A percentile compares a stretch with the other conserved stretches of the same genome.
phyloP scores from a whole-genome alignment of 1,284 basidiomycete genomes.

The Microbotryum intermedium region DNA sequence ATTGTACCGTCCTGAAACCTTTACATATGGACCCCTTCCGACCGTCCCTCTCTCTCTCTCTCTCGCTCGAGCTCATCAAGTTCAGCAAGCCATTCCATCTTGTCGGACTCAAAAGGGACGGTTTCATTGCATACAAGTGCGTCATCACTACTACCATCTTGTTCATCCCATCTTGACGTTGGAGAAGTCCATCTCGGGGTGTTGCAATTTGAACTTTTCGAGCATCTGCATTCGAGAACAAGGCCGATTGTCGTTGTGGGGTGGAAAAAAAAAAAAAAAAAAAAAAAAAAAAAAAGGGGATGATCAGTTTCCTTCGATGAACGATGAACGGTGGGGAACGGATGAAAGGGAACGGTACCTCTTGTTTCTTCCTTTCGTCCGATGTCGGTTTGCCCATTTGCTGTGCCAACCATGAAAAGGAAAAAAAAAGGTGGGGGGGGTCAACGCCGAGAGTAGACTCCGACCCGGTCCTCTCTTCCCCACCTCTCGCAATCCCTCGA shows the following conservation, averaged over 20 bases:
- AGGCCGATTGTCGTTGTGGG: too few relatives aligned
- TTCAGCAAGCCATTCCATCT: too few relatives aligned
- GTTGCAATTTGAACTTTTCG: slow-evolving; percentile 76
- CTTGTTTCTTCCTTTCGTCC: slow-evolving; percentile 36
- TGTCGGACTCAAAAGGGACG: too few relatives aligned
- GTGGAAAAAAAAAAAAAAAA: not conserved
- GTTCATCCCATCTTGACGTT: slow-evolving; percentile 40
- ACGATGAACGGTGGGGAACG: too few relatives aligned
- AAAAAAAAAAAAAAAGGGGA: not conserved
- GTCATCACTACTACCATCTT: too few relatives aligned
- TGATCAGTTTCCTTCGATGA: too few relatives aligned
- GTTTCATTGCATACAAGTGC: too few relatives aligned
- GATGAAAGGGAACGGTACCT: slow-evolving; percentile 3
- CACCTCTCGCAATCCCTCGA: not conserved
- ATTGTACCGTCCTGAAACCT: too few relatives aligned
- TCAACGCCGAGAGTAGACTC: not conserved
- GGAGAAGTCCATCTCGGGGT: slow-evolving; percentile 91
- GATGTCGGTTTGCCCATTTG: slow-evolving; percentile 75
- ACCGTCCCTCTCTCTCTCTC: too few relatives aligned
- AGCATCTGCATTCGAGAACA: slow-evolving; percentile 50
- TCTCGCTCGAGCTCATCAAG: too few relatives aligned
- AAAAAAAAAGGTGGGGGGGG: slow-evolving; percentile 11
- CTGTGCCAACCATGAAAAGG: slow-evolving; percentile 42
- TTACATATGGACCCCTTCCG: too few relatives aligned
- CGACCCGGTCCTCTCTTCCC: not conserved